Percentiles rank a stretch among this genome's conserved stretches.
Conservation (phyloP, 164 flowering plant genomes). For the Piper betle region DNA sequence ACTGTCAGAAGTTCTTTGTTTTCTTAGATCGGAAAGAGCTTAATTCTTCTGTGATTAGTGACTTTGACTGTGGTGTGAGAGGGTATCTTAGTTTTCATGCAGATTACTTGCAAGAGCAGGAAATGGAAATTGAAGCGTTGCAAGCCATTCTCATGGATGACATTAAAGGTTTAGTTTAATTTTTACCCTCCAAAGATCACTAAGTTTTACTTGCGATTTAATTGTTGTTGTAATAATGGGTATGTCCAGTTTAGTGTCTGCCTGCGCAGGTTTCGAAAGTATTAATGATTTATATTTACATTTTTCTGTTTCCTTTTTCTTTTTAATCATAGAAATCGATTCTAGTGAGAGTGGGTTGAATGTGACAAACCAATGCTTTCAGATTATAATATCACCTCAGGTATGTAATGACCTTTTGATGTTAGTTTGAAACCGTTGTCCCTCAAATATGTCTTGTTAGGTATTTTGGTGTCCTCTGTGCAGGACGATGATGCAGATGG, state of each 20-base stretch:
- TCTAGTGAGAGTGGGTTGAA: slow-evolving; percentile 67
- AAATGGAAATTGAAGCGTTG: slow-evolving; percentile 96
- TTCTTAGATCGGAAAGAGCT: too few species aligned
- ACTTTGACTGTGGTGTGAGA: too few species aligned
- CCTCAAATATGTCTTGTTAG: too few species aligned
- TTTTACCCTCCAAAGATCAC: too few species aligned
- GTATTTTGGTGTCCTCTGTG: neutral
- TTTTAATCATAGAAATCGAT: slow-evolving; percentile 58
- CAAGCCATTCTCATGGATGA: slow-evolving; percentile 95
- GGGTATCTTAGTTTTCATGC: neutral
- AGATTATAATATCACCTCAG: slow-evolving; percentile 61
- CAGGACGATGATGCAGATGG: too few species aligned
- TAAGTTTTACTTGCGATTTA: too few species aligned
- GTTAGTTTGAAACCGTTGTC: too few species aligned
- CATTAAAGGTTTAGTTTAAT: slow-evolving; percentile 51
- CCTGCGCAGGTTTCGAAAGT: neutral
- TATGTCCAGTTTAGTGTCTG: too few species aligned
- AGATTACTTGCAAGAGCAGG: slow-evolving; percentile 88
- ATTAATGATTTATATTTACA: neutral
- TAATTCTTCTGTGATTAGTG: too few species aligned
- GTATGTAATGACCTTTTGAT: slow-evolving; percentile 24
- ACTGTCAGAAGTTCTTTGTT: too few species aligned
- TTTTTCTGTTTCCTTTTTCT: neutral
- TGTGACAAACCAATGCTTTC: slow-evolving; percentile 70
- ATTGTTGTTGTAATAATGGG: too few species aligned